Conservation (phyloP, 202 grass and related monocot species). For the Brachypodium distachyon region DNA sequence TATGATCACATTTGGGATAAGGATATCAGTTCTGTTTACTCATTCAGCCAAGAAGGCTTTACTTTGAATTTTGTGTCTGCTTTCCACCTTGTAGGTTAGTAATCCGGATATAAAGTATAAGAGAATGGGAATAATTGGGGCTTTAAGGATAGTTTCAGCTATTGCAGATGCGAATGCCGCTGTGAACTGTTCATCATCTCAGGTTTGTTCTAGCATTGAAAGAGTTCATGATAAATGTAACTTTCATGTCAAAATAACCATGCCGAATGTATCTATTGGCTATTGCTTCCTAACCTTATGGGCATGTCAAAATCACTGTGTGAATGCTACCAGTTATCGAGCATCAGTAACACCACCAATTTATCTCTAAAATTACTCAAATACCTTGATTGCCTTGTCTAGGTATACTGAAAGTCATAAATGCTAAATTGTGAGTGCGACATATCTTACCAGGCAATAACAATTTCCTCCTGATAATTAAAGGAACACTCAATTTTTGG, state of each 20-base stretch:
- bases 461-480: background rate
- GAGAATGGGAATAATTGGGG: conserved; percentile 96
- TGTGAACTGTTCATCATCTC: conserved; percentile 46
- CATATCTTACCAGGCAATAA: background rate
- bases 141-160: conserved; percentile 66
- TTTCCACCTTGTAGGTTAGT: conserved; percentile 47
- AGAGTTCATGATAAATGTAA: background rate
- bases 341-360: background rate
- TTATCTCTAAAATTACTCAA: conserved; percentile 18
- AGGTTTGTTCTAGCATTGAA: conserved; percentile 41
- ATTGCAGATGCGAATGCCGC: conserved; percentile 43
- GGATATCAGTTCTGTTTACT: background rate
- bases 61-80: background rate
- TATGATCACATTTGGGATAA: conserved; percentile 2
- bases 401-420: background rate
- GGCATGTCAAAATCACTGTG: background rate
- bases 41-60: background rate
- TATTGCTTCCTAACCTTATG: background rate
- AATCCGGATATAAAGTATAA: conserved; percentile 89
- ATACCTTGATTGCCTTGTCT: background rate
- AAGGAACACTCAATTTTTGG: background rate
- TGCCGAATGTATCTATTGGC: background rate
- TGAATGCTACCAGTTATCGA: background rate
- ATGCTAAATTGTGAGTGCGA: background rate
- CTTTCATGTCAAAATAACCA: conserved; percentile 18